These are phyloP conservation scores for Apium graveolens DNA, from an alignment of 129 eudicot genomes.

Conservation along the genomic window DNA sequence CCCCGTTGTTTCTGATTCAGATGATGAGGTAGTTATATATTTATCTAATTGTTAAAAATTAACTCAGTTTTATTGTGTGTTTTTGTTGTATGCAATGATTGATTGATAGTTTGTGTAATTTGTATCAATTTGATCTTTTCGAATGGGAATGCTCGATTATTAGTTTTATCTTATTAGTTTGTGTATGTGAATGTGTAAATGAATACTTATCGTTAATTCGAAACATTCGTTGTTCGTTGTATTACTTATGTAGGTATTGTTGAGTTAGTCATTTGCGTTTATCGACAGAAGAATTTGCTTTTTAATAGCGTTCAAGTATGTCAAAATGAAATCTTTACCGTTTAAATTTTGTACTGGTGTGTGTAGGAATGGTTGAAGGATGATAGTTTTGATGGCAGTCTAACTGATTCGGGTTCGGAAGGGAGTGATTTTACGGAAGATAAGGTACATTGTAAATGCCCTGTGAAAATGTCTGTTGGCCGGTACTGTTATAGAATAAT, in stretches of 20 bases:
- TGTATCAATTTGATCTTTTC: too few relatives aligned
- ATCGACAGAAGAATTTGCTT: not conserved
- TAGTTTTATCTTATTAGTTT: too few relatives aligned
- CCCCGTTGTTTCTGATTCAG: constrained; percentile 10
- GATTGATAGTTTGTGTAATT: not conserved
- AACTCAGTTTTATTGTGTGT: not conserved
- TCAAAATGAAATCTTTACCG: not conserved
- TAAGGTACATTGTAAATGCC: constrained; percentile 1
- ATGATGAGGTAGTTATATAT: not conserved
- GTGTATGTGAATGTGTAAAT: not conserved
- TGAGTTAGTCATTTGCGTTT: not conserved
- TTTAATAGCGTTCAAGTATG: too few relatives aligned
- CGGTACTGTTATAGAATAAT: not conserved
- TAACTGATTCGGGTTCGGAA: constrained; percentile 1
- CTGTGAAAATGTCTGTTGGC: not conserved
- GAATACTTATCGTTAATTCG: not conserved
- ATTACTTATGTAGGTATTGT: not conserved
- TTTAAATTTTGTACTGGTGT: not conserved
- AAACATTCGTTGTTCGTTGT: not conserved
- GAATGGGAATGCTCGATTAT: too few relatives aligned
- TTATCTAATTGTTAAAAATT: not conserved
- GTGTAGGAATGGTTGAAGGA: not conserved
- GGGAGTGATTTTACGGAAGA: not conserved
- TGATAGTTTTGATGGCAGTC: not conserved
- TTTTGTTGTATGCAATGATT: not conserved